Percentiles rank a stretch among this genome's conserved stretches.
Conservation (phyloP, 768 basidiomycete species). For the Phylloporus sp. region DNA sequence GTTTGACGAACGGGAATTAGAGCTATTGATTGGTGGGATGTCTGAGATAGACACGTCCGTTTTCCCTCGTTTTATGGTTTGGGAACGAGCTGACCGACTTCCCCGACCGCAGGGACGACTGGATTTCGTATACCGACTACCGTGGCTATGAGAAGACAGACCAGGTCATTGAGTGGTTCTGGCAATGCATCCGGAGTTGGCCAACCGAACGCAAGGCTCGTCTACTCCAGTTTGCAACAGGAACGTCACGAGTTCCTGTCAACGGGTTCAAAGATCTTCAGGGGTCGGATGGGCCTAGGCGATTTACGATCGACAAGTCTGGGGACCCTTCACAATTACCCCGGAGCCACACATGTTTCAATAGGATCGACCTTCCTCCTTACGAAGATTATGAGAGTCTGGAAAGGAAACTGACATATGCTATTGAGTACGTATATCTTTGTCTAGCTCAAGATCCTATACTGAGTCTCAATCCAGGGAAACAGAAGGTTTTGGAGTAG, state of each 20-base stretch:
- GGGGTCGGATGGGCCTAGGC: conserved; percentile 85
- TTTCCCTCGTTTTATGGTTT: not conserved
- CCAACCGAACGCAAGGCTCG: conserved; percentile 85
- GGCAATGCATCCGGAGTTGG: conserved; percentile 90
- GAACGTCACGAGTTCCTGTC: conserved; percentile 80
- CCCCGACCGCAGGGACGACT: conserved; percentile 59
- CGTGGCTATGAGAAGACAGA: conserved; percentile 83
- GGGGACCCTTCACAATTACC: conserved; percentile 87
- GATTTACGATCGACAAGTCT: conserved; percentile 94
- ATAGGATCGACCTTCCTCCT: conserved; percentile 81
- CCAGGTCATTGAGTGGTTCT: conserved; percentile 93
- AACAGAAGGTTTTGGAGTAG: conserved; percentile 73
- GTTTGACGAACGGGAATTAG: conserved; percentile 88
- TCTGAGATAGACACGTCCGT: conserved; percentile 83
- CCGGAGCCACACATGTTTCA: conserved; percentile 93
- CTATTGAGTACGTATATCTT: conserved; percentile 63
- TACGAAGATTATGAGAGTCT: conserved; percentile 86
- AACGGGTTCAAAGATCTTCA: conserved; percentile 95
- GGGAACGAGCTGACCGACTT: not conserved
- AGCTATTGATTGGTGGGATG: conserved; percentile 90
- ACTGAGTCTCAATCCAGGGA: conserved; percentile 43
- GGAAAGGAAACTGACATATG: conserved; percentile 80
- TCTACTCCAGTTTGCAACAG: conserved; percentile 84
- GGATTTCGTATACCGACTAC: conserved; percentile 94
- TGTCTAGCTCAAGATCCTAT: not conserved